A percentile compares a stretch with the other conserved stretches of the same genome.
These are phyloP conservation scores for Hypoxylon sp. DNA, from an alignment of 2,329 filamentous ascomycete genomes.

Conservation along the genomic window DNA sequence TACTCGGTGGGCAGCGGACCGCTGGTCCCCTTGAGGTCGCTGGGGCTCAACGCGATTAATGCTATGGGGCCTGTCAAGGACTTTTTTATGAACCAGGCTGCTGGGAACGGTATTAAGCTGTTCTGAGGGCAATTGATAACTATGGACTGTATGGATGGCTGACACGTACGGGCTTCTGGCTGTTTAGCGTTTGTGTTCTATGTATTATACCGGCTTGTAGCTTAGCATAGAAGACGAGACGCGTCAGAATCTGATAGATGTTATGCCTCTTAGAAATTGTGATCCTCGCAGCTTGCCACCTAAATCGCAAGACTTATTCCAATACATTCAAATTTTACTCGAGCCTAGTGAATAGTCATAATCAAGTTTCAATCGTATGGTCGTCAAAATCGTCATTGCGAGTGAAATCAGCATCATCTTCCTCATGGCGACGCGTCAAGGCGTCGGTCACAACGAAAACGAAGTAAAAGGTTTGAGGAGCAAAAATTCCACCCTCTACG, in stretches of 20 bases:
- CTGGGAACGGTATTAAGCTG: slow-evolving; percentile 60
- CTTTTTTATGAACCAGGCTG: slow-evolving; percentile 84
- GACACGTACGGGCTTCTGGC: not conserved
- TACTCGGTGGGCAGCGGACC: slow-evolving; percentile 86
- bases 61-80: slow-evolving; percentile 80
- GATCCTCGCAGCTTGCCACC: not conserved
- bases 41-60: slow-evolving; percentile 83
- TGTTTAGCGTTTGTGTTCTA: slow-evolving; percentile 8
- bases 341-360: no score
- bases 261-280: not conserved
- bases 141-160: slow-evolving; percentile 13
- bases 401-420: slow-evolving; percentile 11
- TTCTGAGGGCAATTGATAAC: slow-evolving; percentile 14
- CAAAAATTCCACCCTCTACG: slow-evolving; percentile 41
- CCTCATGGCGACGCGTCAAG: slow-evolving; percentile 36
- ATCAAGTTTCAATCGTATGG: no score
- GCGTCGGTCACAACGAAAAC: slow-evolving; percentile 36
- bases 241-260: not conserved
- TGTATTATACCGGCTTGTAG: slow-evolving; percentile 2
- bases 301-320: not conserved
- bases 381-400: no score
- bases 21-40: slow-evolving; percentile 80
- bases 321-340: not conserved
- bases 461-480: slow-evolving; percentile 12
- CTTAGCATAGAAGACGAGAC: not conserved